These are phyloP conservation scores for Xylariaceae sp. DNA, from an alignment of 2,329 filamentous ascomycete genomes.

Conservation along the genomic window DNA sequence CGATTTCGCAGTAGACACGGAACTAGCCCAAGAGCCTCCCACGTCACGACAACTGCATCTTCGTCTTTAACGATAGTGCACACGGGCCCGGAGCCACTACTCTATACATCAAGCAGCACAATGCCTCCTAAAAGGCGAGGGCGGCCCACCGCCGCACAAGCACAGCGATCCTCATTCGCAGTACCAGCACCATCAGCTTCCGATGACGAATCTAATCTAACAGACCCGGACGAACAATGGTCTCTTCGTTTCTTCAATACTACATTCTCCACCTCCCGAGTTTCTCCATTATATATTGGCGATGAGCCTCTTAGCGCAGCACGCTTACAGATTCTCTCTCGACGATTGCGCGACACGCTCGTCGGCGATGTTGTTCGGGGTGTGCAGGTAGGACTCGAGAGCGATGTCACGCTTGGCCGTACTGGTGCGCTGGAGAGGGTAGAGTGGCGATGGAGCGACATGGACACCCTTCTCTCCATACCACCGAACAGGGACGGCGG, in stretches of 20 bases:
- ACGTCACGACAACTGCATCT: no score
- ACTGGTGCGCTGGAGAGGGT: slow-evolving; percentile 55
- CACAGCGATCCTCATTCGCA: slow-evolving; percentile 13
- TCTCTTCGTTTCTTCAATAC: slow-evolving; percentile 60
- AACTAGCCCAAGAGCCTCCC: no score
- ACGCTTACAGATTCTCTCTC: slow-evolving; percentile 52
- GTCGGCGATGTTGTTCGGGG: slow-evolving; percentile 66
- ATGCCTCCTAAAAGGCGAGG: slow-evolving; percentile 37
- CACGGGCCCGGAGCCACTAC: background rate
- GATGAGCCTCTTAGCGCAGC: slow-evolving; percentile 43
- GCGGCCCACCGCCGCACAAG: slow-evolving; percentile 20
- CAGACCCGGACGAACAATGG: background rate
- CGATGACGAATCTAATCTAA: slow-evolving; percentile 4
- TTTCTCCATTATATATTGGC: slow-evolving; percentile 60
- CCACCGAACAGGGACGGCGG: slow-evolving; percentile 21
- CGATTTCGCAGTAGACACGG: no score
- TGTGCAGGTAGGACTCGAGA: slow-evolving; percentile 54
- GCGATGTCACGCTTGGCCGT: slow-evolving; percentile 46
- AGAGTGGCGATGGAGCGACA: slow-evolving; percentile 53
- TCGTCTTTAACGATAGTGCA: background rate
- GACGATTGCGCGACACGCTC: slow-evolving; percentile 58
- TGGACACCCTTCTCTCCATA: slow-evolving; percentile 37
- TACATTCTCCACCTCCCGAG: slow-evolving; percentile 62
- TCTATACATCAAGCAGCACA: background rate
- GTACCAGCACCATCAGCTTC: slow-evolving; percentile 8